Base-by-base conservation (phyloP, 2,329 filamentous ascomycete genomes). In the Fusarium sp. region DNA sequence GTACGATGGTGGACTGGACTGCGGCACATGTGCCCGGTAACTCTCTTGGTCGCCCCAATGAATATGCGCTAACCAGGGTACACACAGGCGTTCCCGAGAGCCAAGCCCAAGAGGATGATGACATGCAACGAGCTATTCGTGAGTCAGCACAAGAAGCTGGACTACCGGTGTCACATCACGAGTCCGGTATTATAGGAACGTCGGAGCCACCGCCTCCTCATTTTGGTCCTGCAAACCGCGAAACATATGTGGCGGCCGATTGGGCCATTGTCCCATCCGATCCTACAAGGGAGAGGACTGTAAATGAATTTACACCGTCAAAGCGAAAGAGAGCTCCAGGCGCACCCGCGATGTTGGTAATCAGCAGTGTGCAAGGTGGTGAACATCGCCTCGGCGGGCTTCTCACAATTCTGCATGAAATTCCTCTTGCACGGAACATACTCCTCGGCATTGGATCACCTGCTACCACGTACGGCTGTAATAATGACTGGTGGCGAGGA, bases 401-500 rank as follows among this genome's bases (percentile, higher is more conserved):
- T 7, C 72, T 92, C 18, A 89, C 89, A 9, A 88, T 91, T 12
- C 83, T 88, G 42, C 87, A 91, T 73, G 83, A 87, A 61, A 91
- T 92, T 29, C 89, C 90, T 3, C 79, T 89, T 1, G 84, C 84
- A 2, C 85, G 89, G 58, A 90, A 91, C 70, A 80, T 86, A 6
- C 80, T 91, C 18, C 82, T 91, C 6, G 77, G 80, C 29, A 81
- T 79, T 15, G 85, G 85, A 4, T 60, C 77, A 7, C 78, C 83
- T 10, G 80, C 84, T 5, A 74, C 80, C 4, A 84, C 81, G 38
- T 91, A 91, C 69, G 89, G 89, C 2, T 83, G 86, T 71, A 84
- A 88, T 70, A 81, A 81, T 18, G 85, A 88, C 66, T 92, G 90
- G 90, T 92, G 90, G 90, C 86, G 84, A 69, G 89, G 90, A 7